Percentiles rank a stretch among this genome's conserved stretches.
phyloP scores from a whole-genome alignment of 495 filamentous ascomycete genomes.

The Aspergillus carlsbadensis region DNA sequence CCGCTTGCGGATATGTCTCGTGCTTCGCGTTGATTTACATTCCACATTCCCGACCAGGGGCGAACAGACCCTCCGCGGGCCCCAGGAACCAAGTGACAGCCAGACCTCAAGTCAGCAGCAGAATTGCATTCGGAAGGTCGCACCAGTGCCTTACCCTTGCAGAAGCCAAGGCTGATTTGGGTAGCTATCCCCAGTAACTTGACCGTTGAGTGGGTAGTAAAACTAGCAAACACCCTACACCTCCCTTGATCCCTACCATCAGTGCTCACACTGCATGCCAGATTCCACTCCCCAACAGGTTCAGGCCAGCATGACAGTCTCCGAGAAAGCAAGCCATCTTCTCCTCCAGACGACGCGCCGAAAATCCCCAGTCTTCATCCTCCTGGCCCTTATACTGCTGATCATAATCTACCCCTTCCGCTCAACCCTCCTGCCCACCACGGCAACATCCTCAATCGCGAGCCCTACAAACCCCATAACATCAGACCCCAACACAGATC shows the following conservation, averaged over 20 bases:
- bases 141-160: too few species aligned
- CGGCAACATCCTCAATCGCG: background rate
- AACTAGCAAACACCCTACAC: background rate
- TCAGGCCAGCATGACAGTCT: background rate
- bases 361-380: background rate
- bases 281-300: background rate
- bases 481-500: background rate
- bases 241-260: background rate
- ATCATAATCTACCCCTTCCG: background rate
- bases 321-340: background rate
- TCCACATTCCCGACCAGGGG: background rate
- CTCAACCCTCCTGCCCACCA: background rate
- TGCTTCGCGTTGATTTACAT: background rate
- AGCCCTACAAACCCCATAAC: too few species aligned
- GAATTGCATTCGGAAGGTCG: conserved; percentile 1
- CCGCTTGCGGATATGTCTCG: background rate
- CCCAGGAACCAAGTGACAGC: background rate
- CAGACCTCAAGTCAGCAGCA: background rate
- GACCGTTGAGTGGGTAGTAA: too few species aligned
- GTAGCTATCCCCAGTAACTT: too few species aligned
- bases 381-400: background rate
- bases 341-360: background rate
- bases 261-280: background rate
- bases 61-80: background rate
- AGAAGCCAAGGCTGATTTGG: too few species aligned